Conservation (phyloP, 2,329 filamentous ascomycete genomes). For the Calonectria pseudoreteaudii region DNA sequence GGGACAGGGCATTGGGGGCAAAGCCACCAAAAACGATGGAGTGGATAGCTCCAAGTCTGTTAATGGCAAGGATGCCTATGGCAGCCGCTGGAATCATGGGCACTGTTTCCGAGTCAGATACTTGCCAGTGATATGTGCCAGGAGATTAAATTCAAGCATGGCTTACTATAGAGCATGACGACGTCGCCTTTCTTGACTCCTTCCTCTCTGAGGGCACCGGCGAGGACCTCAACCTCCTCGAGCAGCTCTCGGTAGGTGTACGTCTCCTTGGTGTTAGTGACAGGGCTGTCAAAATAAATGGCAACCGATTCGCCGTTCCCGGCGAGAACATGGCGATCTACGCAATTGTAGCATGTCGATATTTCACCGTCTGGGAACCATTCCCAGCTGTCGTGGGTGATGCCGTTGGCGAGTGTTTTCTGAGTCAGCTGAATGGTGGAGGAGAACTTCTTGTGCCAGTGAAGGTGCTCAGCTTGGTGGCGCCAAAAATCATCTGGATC, state of each 20-base stretch:
- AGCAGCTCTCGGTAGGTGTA: conserved; percentile 82
- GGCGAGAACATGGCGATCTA: conserved; percentile 87
- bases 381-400: conserved; percentile 81
- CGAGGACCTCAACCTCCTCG: conserved; percentile 83
- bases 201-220: conserved; percentile 84
- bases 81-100: conserved; percentile 93
- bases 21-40: conserved; percentile 96
- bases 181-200: conserved; percentile 87
- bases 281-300: conserved; percentile 89
- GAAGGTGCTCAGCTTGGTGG: conserved; percentile 77
- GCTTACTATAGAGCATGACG: conserved; percentile 87
- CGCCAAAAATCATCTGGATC: conserved; percentile 81
- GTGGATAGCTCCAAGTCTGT: conserved; percentile 87
- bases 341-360: conserved; percentile 90
- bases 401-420: conserved; percentile 72
- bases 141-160: background rate
- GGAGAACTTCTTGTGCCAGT: conserved; percentile 84
- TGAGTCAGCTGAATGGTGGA: conserved; percentile 68
- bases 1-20: conserved; percentile 81
- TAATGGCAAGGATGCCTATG: conserved; percentile 86
- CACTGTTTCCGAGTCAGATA: conserved; percentile 66
- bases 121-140: background rate
- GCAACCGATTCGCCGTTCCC: conserved; percentile 81
- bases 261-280: conserved; percentile 77
- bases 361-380: conserved; percentile 94